Evolutionary conservation across 805 yeast genomes (phyloP).

Genomic region (Myxozyma udenii): DNA sequence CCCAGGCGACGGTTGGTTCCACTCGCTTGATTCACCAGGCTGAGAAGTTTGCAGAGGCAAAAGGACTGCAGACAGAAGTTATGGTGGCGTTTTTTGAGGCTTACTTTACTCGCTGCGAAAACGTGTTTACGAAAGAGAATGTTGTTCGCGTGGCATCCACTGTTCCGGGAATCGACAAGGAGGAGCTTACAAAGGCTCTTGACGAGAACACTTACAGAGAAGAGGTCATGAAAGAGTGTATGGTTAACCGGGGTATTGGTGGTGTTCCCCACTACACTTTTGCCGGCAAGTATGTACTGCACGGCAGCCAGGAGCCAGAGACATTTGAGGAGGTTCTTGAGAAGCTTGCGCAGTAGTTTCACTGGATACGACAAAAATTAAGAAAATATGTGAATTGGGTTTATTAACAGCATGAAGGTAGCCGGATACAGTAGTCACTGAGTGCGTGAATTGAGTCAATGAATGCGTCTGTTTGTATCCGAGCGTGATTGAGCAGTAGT

Average conservation of each 20-base stretch:
- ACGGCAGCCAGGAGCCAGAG: constrained; percentile 22
- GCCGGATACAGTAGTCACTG: too few relatives aligned
- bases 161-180: constrained; percentile 16
- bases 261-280: constrained; percentile 26
- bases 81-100: constrained; percentile 22
- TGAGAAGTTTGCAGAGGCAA: constrained; percentile 10
- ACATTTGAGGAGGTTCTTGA: constrained; percentile 14
- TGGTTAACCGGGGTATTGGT: constrained; percentile 14
- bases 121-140: constrained; percentile 13
- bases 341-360: too few relatives aligned
- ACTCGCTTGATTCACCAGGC: constrained; percentile 23
- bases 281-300: constrained; percentile 10
- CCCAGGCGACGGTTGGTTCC: constrained; percentile 10
- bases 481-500: too few relatives aligned
- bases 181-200: constrained; percentile 15
- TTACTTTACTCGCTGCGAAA: constrained; percentile 13
- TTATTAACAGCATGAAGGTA: too few relatives aligned
- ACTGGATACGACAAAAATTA: too few relatives aligned
- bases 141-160: constrained; percentile 9
- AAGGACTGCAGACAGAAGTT: constrained; percentile 22
- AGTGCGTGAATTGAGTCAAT: too few relatives aligned
- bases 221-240: constrained; percentile 12
- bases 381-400: too few relatives aligned
- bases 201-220: constrained; percentile 4
- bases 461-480: too few relatives aligned